A percentile compares a stretch with the other conserved stretches of the same genome.
These are phyloP conservation scores for Suhomyces faveliae DNA, from an alignment of 805 yeast genomes.

Conservation along the genomic window DNA sequence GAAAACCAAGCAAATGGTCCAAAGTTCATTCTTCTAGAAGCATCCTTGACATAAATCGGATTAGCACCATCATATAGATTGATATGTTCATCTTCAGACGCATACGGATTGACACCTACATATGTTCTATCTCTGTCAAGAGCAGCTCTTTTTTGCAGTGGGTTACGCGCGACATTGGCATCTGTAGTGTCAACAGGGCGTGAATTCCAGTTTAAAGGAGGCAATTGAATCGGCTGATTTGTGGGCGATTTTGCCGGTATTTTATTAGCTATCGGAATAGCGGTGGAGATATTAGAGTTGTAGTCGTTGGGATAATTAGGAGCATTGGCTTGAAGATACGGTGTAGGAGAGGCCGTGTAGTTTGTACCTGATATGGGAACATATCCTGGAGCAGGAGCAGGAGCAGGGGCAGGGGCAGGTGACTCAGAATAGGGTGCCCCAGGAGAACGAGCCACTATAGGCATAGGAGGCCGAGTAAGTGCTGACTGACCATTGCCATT, in stretches of 20 bases:
- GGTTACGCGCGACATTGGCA: not conserved
- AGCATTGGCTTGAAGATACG: not conserved
- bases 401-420: too few species aligned
- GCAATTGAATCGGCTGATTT: constrained; percentile 3
- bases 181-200: not conserved
- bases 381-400: not conserved
- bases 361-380: not conserved
- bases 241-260: not conserved
- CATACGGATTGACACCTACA: constrained; percentile 24
- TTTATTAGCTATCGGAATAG: not conserved
- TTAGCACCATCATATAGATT: constrained; percentile 43
- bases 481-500: not conserved
- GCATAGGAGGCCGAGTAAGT: not conserved
- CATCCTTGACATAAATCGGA: constrained; percentile 41
- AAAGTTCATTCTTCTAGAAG: constrained; percentile 40
- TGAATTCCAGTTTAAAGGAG: constrained; percentile 1
- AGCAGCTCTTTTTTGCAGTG: not conserved
- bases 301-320: not conserved
- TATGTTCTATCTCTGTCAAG: not conserved
- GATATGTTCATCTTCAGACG: constrained; percentile 30
- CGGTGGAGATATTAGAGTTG: not conserved
- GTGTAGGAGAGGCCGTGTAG: not conserved
- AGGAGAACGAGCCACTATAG: not conserved
- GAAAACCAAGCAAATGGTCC: constrained; percentile 56
- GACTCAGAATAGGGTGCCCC: not conserved